Conservation (phyloP, 768 basidiomycete species). For the Tricholoma hemisulphureum region DNA sequence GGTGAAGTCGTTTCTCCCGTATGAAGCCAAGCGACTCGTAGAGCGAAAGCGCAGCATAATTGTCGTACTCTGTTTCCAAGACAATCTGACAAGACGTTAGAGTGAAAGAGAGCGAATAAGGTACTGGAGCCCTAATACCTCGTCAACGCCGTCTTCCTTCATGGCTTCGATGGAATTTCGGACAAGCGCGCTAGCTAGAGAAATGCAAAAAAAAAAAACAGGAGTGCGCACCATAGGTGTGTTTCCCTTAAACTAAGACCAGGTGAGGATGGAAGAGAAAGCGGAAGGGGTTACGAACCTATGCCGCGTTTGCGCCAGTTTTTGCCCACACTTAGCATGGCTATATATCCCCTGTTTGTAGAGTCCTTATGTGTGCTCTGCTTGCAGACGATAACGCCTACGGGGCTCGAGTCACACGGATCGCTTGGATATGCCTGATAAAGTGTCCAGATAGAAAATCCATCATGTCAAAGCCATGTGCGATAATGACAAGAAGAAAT, state of each 20-base stretch:
- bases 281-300: constrained; percentile 54
- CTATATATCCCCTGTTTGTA: constrained; percentile 91
- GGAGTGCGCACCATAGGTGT: constrained; percentile 47
- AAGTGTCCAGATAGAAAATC: not conserved
- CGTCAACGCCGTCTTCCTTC: constrained; percentile 78
- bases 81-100: constrained; percentile 59
- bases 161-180: constrained; percentile 80
- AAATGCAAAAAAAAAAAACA: constrained; percentile 33
- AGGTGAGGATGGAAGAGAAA: constrained; percentile 41
- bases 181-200: constrained; percentile 81
- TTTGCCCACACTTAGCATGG: constrained; percentile 91
- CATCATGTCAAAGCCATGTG: not conserved
- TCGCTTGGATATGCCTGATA: constrained; percentile 58
- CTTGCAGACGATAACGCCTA: constrained; percentile 97
- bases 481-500: not conserved
- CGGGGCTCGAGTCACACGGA: constrained; percentile 47
- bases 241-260: constrained; percentile 46
- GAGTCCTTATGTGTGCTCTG: constrained; percentile 81
- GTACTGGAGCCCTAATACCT: constrained; percentile 60
- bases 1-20: constrained; percentile 88
- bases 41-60: constrained; percentile 79
- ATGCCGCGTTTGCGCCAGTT: constrained; percentile 88
- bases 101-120: not conserved
- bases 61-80: constrained; percentile 96
- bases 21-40: constrained; percentile 95